Evolutionary conservation across 1,284 basidiomycete genomes (phyloP).

Genomic region (Ganoderma sinense): DNA sequence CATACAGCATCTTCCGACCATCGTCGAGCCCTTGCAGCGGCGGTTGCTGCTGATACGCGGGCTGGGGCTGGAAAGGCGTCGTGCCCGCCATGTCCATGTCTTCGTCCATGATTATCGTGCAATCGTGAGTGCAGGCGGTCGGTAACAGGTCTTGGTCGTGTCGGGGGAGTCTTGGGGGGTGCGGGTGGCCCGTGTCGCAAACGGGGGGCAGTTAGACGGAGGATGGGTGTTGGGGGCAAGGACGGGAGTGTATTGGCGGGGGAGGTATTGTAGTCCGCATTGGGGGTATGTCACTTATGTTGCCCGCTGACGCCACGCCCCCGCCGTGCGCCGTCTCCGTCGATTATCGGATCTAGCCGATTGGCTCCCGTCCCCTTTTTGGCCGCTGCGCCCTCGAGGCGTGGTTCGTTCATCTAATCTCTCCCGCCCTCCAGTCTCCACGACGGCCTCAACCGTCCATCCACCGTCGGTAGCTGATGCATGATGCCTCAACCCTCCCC

Average conservation of each 20-base stretch:
- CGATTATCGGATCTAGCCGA: constrained; percentile 45
- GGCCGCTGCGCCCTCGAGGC: constrained; percentile 6
- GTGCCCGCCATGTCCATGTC: constrained; percentile 69
- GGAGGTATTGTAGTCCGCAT: constrained; percentile 34
- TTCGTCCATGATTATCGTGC: constrained; percentile 67
- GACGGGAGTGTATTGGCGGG: constrained; percentile 25
- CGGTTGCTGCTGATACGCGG: constrained; percentile 43
- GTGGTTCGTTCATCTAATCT: constrained; percentile 8
- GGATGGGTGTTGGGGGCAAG: constrained; percentile 32
- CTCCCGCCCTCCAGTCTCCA: background rate
- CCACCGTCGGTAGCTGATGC: background rate
- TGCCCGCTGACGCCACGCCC: constrained; percentile 40
- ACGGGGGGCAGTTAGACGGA: constrained; percentile 9
- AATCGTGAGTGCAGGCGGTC: constrained; percentile 15
- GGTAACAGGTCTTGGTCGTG: constrained; percentile 11
- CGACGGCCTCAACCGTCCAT: background rate
- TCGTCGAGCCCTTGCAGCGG: constrained; percentile 40
- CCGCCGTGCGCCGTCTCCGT: constrained; percentile 33
- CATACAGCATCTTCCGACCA: constrained; percentile 79
- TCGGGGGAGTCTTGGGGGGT: background rate
- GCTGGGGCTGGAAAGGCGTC: constrained; percentile 44
- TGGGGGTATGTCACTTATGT: constrained; percentile 34
- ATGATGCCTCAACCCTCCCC: background rate
- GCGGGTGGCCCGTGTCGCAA: background rate
- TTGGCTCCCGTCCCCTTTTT: constrained; percentile 10